Percentiles rank a stretch among this genome's conserved stretches.
Evolutionary conservation across 2,329 filamentous ascomycete genomes (phyloP).

Genomic region (Thielaviopsis euricoi): DNA sequence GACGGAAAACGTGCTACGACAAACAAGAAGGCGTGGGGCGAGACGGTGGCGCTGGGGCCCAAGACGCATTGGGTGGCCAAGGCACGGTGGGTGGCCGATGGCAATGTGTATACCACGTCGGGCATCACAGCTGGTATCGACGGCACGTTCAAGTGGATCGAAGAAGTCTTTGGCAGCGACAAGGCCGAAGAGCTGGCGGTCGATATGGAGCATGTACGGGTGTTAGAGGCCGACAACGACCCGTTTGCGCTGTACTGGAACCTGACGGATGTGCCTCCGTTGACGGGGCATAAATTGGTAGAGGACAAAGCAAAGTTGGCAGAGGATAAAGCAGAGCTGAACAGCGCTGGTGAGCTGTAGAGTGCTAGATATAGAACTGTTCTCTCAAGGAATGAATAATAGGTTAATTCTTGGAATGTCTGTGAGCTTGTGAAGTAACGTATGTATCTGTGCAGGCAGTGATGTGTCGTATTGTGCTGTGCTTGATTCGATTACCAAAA

Average conservation of each 20-base stretch:
- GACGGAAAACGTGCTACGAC: conserved; percentile 46
- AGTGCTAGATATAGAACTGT: background rate
- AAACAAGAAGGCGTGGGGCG: conserved; percentile 43
- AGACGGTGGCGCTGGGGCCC: conserved; percentile 29
- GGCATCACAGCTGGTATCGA: conserved; percentile 26
- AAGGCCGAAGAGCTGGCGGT: background rate
- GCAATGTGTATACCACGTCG: conserved; percentile 49
- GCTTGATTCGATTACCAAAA: too few relatives aligned
- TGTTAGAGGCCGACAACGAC: background rate
- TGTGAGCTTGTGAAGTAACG: background rate
- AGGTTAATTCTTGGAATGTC: too few relatives aligned
- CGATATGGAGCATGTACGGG: conserved; percentile 1
- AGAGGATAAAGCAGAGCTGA: too few relatives aligned
- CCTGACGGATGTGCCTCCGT: background rate
- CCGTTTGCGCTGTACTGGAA: conserved; percentile 1
- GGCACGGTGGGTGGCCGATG: conserved; percentile 49
- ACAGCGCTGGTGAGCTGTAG: background rate
- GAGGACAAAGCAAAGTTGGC: background rate
- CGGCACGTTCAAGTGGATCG: background rate
- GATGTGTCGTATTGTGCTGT: background rate
- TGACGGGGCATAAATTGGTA: background rate
- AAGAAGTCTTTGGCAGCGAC: background rate
- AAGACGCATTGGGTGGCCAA: conserved; percentile 41
- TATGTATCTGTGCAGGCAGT: background rate
- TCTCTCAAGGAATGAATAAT: background rate